These are phyloP conservation scores for Nakaseomyces delphensis DNA, from an alignment of 1,139 yeast species.

Conservation along the genomic window DNA sequence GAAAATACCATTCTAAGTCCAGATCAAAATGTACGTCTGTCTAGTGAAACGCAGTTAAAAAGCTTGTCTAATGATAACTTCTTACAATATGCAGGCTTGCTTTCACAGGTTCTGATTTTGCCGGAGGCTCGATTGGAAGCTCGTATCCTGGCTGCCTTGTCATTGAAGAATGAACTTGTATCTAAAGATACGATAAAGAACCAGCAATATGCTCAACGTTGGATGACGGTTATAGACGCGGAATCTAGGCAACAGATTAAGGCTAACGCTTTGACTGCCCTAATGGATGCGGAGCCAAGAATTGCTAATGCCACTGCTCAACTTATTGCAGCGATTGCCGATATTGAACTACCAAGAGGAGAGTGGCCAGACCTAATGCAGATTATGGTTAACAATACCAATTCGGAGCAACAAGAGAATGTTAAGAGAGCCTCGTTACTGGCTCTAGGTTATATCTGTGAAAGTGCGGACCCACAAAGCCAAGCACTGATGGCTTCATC, in stretches of 20 bases:
- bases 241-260: conserved; percentile 58
- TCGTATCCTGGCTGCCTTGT: conserved; percentile 85
- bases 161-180: conserved; percentile 76
- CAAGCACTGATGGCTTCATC: conserved; percentile 75
- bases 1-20: conserved; percentile 68
- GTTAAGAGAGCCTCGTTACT: conserved; percentile 80
- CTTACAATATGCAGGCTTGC: conserved; percentile 58
- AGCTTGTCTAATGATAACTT: conserved; percentile 70
- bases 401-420: conserved; percentile 62
- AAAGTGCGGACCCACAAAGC: conserved; percentile 80
- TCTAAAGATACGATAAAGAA: conserved; percentile 57
- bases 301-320: conserved; percentile 91
- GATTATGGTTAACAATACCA: conserved; percentile 76
- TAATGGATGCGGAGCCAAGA: conserved; percentile 59
- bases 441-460: conserved; percentile 93
- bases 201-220: conserved; percentile 43
- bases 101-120: conserved; percentile 66
- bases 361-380: conserved; percentile 87
- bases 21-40: conserved; percentile 59
- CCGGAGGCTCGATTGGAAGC: conserved; percentile 66
- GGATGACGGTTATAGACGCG: conserved; percentile 39
- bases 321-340: conserved; percentile 92
- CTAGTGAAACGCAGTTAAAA: conserved; percentile 73
- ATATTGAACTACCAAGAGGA: conserved; percentile 77
- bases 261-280: conserved; percentile 53